phyloP scores from a whole-genome alignment of 805 yeast species.

The Millerozyma acaciae region DNA sequence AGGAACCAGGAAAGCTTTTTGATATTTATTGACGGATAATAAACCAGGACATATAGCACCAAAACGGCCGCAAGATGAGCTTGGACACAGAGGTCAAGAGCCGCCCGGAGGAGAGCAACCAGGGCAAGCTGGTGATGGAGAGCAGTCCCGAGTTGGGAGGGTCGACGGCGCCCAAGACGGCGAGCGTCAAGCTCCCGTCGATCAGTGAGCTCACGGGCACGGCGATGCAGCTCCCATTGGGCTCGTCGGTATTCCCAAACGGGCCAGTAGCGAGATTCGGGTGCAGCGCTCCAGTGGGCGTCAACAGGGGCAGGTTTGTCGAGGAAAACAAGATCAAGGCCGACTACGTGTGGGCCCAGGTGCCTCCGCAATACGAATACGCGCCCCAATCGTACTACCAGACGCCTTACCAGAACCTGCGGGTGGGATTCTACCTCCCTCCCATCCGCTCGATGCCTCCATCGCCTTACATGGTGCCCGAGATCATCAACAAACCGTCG shows the following conservation, averaged over 20 bases:
- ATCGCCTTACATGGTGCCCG: constrained; percentile 17
- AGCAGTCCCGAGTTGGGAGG: too few relatives aligned
- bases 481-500: constrained; percentile 28
- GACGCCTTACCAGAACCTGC: background rate
- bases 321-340: background rate
- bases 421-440: background rate
- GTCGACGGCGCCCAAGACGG: too few relatives aligned
- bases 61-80: too few relatives aligned
- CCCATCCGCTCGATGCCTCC: constrained; percentile 4
- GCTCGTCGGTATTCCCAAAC: background rate
- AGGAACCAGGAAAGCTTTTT: too few relatives aligned
- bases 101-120: too few relatives aligned
- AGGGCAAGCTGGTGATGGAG: too few relatives aligned
- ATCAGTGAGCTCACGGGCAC: constrained; percentile 20
- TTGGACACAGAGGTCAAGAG: too few relatives aligned
- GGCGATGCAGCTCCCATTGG: background rate
- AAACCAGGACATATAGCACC: too few relatives aligned
- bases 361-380: background rate
- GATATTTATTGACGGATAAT: too few relatives aligned
- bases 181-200: constrained; percentile 24
- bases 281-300: background rate
- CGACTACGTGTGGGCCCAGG: background rate
- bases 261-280: background rate
- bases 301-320: background rate
- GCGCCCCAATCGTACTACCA: background rate